Base-by-base conservation (phyloP, 2,329 filamentous ascomycete genomes). In the Chalaropsis thielavioides region DNA sequence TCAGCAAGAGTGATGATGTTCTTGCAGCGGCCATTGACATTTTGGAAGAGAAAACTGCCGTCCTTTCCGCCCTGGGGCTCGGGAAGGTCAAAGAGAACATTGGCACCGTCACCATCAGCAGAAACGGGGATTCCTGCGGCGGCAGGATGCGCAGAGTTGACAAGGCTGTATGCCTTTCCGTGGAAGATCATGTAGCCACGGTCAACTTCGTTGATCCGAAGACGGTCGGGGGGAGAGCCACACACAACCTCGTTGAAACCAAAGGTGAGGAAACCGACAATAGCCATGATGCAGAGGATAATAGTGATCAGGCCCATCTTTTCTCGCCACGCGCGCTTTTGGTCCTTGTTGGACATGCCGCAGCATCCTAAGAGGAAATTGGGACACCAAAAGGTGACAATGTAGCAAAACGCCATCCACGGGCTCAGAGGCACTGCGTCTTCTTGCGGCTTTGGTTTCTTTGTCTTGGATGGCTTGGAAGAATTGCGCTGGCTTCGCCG, bases 231-330 rank as follows among this genome's bases (percentile, higher is more conserved):
- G 8, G 90, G 86, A 1, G 77, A 75, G 17, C 88, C 85, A 74
- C 94, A 99, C 19, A 99, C 94, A 3, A 86, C 86, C 67, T 88
- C 83, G 3, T 90, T 97, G 76, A 99, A 99, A 56, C 94, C 94
- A 72, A 99, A 99, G 0, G 94, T 99, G 64, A 99, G 78, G 77
- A 92, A 99, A 72, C 94, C 94, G 60, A 99, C 92, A 72, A 92
- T 85, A 10, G 84, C 82, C 79, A 92, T 95, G 72, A 97, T 92
- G 67, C 87, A 73, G 40, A 96, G 73, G 73, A 99, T 99, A 72
- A 99, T 85, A 76, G 92, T 96, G 76, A 96, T 89, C 66, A 99
- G 78, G 1, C 94, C 94, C 80, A 99, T 95, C 81, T 99, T 99
- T 74, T 99, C 94, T 69, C 94, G 84, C 94, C 94, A 99, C 1